Evolutionary conservation across 83 land plant genomes (phyloP).

Genomic region (Picea mariana): DNA sequence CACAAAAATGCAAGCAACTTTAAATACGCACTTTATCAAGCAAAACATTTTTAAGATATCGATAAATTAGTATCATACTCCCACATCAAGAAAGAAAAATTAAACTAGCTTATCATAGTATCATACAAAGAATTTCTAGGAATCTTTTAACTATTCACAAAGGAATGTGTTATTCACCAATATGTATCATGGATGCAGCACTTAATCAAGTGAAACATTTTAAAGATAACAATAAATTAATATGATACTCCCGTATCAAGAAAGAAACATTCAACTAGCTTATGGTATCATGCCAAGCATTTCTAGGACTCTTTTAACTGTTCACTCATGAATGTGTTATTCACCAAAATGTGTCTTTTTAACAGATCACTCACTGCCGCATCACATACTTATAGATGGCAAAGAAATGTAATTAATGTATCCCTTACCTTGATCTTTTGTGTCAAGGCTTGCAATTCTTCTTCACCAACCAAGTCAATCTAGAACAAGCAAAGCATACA

Average conservation of each 20-base stretch:
- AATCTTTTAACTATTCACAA: not conserved
- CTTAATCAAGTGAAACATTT: not conserved
- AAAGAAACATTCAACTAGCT: not conserved
- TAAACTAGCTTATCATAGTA: not conserved
- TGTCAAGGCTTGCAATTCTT: constrained; percentile 50
- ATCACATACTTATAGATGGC: not conserved
- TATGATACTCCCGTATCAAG: not conserved
- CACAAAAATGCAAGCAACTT: not conserved
- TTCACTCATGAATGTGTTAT: not conserved
- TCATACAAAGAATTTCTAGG: not conserved
- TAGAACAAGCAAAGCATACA: constrained; percentile 25
- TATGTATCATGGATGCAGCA: not conserved
- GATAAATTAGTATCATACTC: not conserved
- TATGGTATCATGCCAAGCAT: not conserved
- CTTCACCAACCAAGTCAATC: constrained; percentile 80
- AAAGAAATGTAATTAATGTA: not conserved
- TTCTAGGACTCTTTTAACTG: not conserved
- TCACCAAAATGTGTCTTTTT: not conserved
- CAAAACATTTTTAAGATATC: not conserved
- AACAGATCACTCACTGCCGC: not conserved
- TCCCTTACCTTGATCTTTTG: constrained; percentile 58
- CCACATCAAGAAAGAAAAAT: not conserved
- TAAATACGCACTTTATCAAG: not conserved
- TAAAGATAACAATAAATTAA: not conserved
- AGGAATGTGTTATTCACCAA: not conserved